Conservation (phyloP, 148 eudicot species). For the Pharnaceum exiguum region DNA sequence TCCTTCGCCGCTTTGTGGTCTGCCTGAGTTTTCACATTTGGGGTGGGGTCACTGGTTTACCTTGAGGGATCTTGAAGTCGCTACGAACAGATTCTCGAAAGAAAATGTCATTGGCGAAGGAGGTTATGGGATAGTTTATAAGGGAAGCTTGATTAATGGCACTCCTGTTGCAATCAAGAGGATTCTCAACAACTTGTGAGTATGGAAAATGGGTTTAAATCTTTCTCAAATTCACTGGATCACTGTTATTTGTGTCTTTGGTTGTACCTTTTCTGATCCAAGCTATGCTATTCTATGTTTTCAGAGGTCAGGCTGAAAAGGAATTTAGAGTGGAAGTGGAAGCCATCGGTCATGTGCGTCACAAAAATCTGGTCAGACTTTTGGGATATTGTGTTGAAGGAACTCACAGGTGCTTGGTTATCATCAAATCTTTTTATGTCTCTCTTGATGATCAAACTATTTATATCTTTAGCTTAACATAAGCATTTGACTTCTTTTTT, state of each 20-base stretch:
- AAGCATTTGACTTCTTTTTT: constrained; percentile 7
- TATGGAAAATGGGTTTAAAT: constrained; percentile 2
- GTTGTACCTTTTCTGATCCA: constrained; percentile 5
- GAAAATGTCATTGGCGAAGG: constrained; percentile 77
- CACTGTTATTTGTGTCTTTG: neutral
- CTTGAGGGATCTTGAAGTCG: constrained; percentile 64
- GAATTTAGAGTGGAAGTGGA: constrained; percentile 74
- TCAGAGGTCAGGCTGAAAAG: constrained; percentile 69
- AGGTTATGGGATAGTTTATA: constrained; percentile 72
- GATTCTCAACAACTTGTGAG: constrained; percentile 66
- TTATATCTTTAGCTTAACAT: neutral
- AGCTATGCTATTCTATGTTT: constrained; percentile 3
- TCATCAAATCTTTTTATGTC: neutral
- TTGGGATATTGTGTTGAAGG: constrained; percentile 72
- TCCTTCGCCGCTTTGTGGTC: constrained; percentile 63
- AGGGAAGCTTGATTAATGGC: constrained; percentile 54
- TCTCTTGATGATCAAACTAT: neutral
- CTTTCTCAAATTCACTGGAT: neutral
- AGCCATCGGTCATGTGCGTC: constrained; percentile 73
- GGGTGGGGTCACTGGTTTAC: constrained; percentile 91
- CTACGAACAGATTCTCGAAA: constrained; percentile 57
- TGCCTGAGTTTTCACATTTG: constrained; percentile 69
- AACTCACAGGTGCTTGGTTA: constrained; percentile 44
- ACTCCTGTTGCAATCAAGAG: constrained; percentile 62
- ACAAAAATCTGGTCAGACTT: constrained; percentile 63